Conservation (phyloP, 306 rosid genomes). For the Trichosanthes truncata region DNA sequence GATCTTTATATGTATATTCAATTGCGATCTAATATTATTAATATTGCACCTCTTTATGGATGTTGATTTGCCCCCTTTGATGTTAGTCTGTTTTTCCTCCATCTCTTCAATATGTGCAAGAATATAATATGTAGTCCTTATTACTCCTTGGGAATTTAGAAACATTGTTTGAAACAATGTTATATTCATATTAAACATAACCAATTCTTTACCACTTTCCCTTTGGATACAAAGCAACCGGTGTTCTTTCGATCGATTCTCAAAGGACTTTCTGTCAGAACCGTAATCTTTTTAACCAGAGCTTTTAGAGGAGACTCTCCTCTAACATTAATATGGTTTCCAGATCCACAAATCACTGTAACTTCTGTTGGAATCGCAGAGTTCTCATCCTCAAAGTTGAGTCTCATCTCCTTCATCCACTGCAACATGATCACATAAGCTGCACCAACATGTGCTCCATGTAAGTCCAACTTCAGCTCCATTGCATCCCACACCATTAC, state of each 20-base stretch:
- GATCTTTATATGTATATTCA: not conserved
- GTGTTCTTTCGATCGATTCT: conserved; percentile 53
- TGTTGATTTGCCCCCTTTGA: not conserved
- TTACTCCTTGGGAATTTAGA: not conserved
- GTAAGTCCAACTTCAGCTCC: conserved; percentile 74
- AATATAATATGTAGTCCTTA: not conserved
- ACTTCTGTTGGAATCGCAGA: conserved; percentile 31
- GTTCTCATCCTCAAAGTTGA: conserved; percentile 21
- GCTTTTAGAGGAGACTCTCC: conserved; percentile 57
- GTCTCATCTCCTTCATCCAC: conserved; percentile 59
- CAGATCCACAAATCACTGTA: conserved; percentile 54
- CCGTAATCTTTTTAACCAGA: conserved; percentile 57
- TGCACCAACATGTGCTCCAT: conserved; percentile 63
- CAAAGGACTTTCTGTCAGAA: conserved; percentile 45
- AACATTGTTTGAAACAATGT: not conserved
- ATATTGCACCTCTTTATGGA: not conserved
- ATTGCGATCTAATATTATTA: not conserved
- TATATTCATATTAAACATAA: conserved; percentile 11
- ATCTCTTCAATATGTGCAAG: too few relatives aligned
- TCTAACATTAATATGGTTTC: conserved; percentile 69
- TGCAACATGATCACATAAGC: conserved; percentile 54
- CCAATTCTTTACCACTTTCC: conserved; percentile 55
- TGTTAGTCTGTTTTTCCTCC: not conserved
- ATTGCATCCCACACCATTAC: conserved; percentile 49
- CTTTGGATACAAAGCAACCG: conserved; percentile 77